phyloP scores from a whole-genome alignment of 192 early-diverging fungal species.

The Thoreauomyces humboldtii region DNA sequence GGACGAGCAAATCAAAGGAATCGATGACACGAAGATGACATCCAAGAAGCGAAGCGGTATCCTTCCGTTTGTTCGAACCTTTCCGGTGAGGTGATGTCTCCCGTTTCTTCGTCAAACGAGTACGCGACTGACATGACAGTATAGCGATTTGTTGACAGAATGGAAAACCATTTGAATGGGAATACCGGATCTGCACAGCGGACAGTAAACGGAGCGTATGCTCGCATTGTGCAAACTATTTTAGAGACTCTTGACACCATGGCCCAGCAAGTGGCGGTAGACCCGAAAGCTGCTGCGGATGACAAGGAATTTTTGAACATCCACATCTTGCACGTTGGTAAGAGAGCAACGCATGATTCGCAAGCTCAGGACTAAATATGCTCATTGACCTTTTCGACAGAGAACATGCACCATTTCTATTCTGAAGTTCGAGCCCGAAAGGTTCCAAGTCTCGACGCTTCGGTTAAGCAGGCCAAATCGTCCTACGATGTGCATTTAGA shows the following conservation, averaged over 20 bases:
- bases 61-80: slow-evolving; percentile 83
- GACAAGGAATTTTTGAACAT: slow-evolving; percentile 84
- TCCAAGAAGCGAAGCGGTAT: slow-evolving; percentile 85
- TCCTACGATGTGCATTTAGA: slow-evolving; percentile 77
- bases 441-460: slow-evolving; percentile 68
- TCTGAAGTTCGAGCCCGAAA: slow-evolving; percentile 74
- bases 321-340: slow-evolving; percentile 76
- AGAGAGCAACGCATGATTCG: too few relatives aligned
- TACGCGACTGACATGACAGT: neutral
- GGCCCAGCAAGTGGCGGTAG: slow-evolving; percentile 68
- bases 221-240: slow-evolving; percentile 75
- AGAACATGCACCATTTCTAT: slow-evolving; percentile 95
- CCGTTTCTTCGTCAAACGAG: neutral
- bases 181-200: slow-evolving; percentile 58
- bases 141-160: slow-evolving; percentile 73
- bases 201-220: slow-evolving; percentile 77
- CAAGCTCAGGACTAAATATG: too few relatives aligned
- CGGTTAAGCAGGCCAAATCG: slow-evolving; percentile 79
- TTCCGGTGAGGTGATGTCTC: slow-evolving; percentile 59
- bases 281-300: slow-evolving; percentile 57
- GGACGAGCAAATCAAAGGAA: slow-evolving; percentile 83
- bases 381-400: slow-evolving; percentile 43
- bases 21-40: slow-evolving; percentile 89
- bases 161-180: slow-evolving; percentile 61
- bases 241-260: slow-evolving; percentile 83